Conservation (phyloP, 2,329 filamentous ascomycete genomes). For the Aspergillus calidoustus region DNA sequence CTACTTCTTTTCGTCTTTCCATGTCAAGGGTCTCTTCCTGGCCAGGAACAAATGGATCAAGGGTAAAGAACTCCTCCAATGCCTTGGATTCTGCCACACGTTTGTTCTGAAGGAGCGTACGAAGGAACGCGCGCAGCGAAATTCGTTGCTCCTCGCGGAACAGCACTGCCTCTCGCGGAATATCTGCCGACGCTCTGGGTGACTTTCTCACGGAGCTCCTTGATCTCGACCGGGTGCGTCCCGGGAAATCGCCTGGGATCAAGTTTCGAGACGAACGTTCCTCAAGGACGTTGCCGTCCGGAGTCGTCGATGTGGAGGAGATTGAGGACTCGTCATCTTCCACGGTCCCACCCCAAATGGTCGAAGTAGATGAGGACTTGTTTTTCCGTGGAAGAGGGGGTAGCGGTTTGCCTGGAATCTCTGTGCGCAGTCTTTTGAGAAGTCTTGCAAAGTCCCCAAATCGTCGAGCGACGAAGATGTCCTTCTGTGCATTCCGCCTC, state of each 20-base stretch:
- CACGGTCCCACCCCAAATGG: slow-evolving; percentile 58
- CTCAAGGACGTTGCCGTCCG: slow-evolving; percentile 56
- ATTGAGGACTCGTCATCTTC: slow-evolving; percentile 78
- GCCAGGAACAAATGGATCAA: slow-evolving; percentile 71
- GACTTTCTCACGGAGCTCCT: slow-evolving; percentile 36
- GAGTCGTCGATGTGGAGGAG: slow-evolving; percentile 73
- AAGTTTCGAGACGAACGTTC: slow-evolving; percentile 39
- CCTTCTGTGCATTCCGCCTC: slow-evolving; percentile 74
- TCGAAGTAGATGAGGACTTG: slow-evolving; percentile 72
- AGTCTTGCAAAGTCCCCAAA: slow-evolving; percentile 87
- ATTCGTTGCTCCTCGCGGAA: slow-evolving; percentile 90
- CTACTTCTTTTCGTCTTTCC: slow-evolving; percentile 75
- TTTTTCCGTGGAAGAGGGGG: slow-evolving; percentile 91
- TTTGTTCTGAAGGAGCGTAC: slow-evolving; percentile 81
- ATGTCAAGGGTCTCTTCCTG: slow-evolving; percentile 88
- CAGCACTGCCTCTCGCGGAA: slow-evolving; percentile 58
- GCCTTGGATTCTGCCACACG: slow-evolving; percentile 82
- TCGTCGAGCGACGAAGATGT: slow-evolving; percentile 79
- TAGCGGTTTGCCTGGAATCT: slow-evolving; percentile 88
- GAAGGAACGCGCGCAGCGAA: slow-evolving; percentile 87
- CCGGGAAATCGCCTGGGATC: slow-evolving; percentile 30
- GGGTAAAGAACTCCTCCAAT: slow-evolving; percentile 81
- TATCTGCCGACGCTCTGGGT: slow-evolving; percentile 49
- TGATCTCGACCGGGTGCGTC: slow-evolving; percentile 33
- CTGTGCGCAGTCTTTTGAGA: slow-evolving; percentile 77